Base-by-base conservation (phyloP, 1,284 basidiomycete species). In the Kalmanozyma brasiliensis region DNA sequence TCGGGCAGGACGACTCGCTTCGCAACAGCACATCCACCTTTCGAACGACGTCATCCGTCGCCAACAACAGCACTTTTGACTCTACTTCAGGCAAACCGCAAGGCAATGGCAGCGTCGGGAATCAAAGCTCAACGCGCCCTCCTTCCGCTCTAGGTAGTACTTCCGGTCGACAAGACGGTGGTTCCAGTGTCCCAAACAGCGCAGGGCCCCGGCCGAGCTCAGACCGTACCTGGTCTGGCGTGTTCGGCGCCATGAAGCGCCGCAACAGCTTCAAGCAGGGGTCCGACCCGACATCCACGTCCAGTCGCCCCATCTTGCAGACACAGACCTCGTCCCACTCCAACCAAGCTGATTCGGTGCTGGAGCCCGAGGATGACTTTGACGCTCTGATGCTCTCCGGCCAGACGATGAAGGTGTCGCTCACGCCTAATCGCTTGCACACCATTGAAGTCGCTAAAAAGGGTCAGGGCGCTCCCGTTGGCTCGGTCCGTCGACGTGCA, bases 401-500 rank as follows among this genome's bases (percentile, higher is more conserved):
- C 14, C 67, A 75, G 56, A 79, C 74, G 6, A 77, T 77, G 77
- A 77, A 94, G 82, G 90, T 98, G 75, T 95, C 93, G 44, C 86
- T 97, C 61, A 98, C 94, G 24, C 94, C 94, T 1, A 79, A 79
- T 52, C 64, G 75, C 3, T 69, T 79, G 9, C 73, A 74, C 16
- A 74, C 75, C 19, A 77, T 77, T 36, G 75, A 77, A 47, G 74
- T 75, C 4, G 57, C 58, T 36, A 62, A 65, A 14, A 63, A 76
- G 26, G 68, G 63, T 6, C 52, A 49, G 7, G 49, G 46, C 22
- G 35, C 29, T 40, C 57, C 64, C 34, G 41, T 57, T 10, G 34
- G 24, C 22, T 42, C 49, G 1, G 37, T 61, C 16, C 57, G 76
- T 17, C 38, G 53, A 30, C 56, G 74, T 32, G 65, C 76, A 2